phyloP scores from a whole-genome alignment of 1,284 basidiomycete species.

The Cutaneotrichosporon cyanovorans region DNA sequence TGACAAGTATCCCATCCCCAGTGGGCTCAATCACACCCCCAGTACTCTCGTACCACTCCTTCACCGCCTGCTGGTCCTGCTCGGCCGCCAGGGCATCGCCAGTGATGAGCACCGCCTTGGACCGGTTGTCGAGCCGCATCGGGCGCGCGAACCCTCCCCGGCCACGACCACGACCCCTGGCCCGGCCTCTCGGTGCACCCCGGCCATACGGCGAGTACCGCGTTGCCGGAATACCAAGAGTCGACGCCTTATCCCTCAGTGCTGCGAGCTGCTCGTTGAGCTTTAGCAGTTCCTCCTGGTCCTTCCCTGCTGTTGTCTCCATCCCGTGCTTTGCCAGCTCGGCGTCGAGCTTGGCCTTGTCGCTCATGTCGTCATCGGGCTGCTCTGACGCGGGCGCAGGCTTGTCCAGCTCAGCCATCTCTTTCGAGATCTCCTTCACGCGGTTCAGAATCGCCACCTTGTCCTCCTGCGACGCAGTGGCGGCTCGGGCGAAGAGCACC shows the following conservation, averaged over 20 bases:
- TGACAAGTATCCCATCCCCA: slow-evolving; percentile 25
- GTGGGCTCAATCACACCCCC: slow-evolving; percentile 22
- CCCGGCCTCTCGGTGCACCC: slow-evolving; percentile 56
- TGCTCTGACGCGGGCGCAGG: too few species aligned
- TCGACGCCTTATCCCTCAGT: slow-evolving; percentile 47
- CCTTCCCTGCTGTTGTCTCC: slow-evolving; percentile 48
- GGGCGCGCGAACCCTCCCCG: slow-evolving; percentile 49
- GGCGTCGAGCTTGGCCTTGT: slow-evolving; percentile 33
- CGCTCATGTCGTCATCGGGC: too few species aligned
- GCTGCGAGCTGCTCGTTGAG: slow-evolving; percentile 35
- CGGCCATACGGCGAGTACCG: slow-evolving; percentile 56
- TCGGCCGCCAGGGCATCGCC: slow-evolving; percentile 50
- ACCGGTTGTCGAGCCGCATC: slow-evolving; percentile 86
- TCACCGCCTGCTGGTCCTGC: slow-evolving; percentile 53
- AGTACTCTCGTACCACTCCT: slow-evolving; percentile 73
- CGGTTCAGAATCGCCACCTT: slow-evolving; percentile 73
- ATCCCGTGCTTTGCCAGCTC: slow-evolving; percentile 63
- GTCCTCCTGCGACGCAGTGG: slow-evolving; percentile 52
- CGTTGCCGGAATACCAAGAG: slow-evolving; percentile 35
- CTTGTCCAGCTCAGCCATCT: slow-evolving; percentile 56
- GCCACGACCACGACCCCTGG: slow-evolving; percentile 54
- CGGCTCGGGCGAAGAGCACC: slow-evolving; percentile 65
- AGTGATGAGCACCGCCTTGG: slow-evolving; percentile 69
- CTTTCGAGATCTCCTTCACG: slow-evolving; percentile 68
- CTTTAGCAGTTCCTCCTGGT: slow-evolving; percentile 43